A percentile compares a stretch with the other conserved stretches of the same genome.
Conservation (phyloP, 768 basidiomycete species). For the Leucosporidium creatinivorum region DNA sequence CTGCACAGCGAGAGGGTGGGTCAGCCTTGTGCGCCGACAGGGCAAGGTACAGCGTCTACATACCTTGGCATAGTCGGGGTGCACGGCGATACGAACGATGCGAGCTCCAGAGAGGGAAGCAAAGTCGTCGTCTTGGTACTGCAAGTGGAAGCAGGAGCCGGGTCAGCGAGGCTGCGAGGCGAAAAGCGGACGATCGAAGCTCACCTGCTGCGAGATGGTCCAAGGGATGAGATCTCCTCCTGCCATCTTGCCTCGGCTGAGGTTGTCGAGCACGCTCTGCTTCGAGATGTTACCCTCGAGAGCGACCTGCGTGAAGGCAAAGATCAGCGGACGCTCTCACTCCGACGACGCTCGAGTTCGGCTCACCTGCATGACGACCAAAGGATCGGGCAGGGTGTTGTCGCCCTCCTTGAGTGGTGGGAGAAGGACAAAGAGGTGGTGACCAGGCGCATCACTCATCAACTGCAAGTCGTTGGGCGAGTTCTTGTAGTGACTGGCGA, state of each 20-base stretch:
- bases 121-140: conserved; percentile 94
- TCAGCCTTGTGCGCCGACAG: background rate
- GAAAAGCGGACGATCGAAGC: conserved; percentile 6
- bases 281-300: conserved; percentile 87
- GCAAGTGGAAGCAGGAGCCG: conserved; percentile 31
- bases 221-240: conserved; percentile 98
- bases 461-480: conserved; percentile 98
- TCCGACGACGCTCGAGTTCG: too few relatives aligned
- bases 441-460: conserved; percentile 91
- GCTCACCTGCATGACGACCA: conserved; percentile 72
- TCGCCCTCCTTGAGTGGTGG: conserved; percentile 88
- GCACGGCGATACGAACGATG: conserved; percentile 85
- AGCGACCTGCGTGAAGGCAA: conserved; percentile 52
- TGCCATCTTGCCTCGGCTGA: conserved; percentile 72
- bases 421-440: conserved; percentile 89
- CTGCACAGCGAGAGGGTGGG: conserved; percentile 43
- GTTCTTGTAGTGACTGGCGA: conserved; percentile 97
- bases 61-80: conserved; percentile 89
- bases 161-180: conserved; percentile 15
- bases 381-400: conserved; percentile 69
- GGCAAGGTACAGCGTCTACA: conserved; percentile 39
- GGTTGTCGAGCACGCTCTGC: conserved; percentile 72
- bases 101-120: conserved; percentile 83
- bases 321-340: background rate
- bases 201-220: conserved; percentile 68